These are phyloP conservation scores for Acacia confusa DNA, from an alignment of 306 rosid species.

Conservation along the genomic window DNA sequence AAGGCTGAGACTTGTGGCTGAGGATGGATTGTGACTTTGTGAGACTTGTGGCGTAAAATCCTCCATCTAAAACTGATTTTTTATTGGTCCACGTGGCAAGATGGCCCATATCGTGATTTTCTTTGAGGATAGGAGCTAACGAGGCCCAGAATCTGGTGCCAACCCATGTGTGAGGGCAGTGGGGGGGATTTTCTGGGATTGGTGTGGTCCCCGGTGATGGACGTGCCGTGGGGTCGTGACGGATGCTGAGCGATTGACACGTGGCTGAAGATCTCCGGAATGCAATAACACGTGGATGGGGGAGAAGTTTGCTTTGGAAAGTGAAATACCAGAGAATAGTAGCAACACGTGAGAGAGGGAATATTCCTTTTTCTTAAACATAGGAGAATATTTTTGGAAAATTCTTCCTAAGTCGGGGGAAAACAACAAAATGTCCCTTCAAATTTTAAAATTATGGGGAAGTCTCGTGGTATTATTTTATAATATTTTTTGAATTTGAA, in stretches of 20 bases:
- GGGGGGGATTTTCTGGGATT: background rate
- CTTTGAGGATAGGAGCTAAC: background rate
- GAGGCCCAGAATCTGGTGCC: background rate
- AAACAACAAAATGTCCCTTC: no score
- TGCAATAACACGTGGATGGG: background rate
- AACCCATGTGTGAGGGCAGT: background rate
- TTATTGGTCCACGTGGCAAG: conserved; percentile 35
- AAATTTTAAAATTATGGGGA: no score
- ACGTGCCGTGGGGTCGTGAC: background rate
- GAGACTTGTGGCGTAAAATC: conserved; percentile 53
- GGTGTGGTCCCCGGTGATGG: background rate
- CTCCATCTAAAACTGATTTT: conserved; percentile 54
- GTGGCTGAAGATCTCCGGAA: background rate
- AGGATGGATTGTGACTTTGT: conserved; percentile 8
- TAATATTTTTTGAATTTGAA: no score
- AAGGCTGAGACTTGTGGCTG: conserved; percentile 55
- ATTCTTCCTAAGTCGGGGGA: no score
- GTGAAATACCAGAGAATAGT: background rate
- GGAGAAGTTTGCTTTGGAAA: background rate
- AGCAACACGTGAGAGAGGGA: background rate
- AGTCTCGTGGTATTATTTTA: no score
- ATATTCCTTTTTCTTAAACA: background rate
- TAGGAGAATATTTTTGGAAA: no score
- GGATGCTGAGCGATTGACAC: background rate
- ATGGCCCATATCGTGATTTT: conserved; percentile 15